These are phyloP conservation scores for Lojkania enalia DNA, from an alignment of 2,329 filamentous ascomycete genomes.

Conservation along the genomic window DNA sequence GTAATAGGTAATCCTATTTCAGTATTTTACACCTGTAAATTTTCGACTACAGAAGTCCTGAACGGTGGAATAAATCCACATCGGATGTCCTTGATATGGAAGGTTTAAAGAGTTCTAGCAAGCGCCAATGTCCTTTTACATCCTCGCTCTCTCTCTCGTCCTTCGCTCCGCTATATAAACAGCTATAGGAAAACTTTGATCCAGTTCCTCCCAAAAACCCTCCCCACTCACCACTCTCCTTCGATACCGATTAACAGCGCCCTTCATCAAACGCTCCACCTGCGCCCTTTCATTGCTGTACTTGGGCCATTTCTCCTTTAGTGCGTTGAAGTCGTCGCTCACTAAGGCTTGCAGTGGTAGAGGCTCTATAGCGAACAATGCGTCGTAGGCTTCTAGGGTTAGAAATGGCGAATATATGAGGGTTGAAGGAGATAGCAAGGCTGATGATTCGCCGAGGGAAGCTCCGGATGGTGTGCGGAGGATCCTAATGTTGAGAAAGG, in stretches of 20 bases:
- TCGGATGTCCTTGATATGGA: too few species aligned
- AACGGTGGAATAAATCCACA: too few species aligned
- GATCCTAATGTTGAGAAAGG: slow-evolving; percentile 22
- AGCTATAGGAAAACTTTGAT: slow-evolving; percentile 35
- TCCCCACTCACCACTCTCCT: slow-evolving; percentile 23
- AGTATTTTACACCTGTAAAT: too few species aligned
- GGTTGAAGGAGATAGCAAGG: slow-evolving; percentile 23
- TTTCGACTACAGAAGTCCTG: too few species aligned
- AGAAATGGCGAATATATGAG: slow-evolving; percentile 36
- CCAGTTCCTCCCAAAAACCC: slow-evolving; percentile 29
- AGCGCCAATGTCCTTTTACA: slow-evolving; percentile 8
- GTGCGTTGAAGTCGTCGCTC: slow-evolving; percentile 33
- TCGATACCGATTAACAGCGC: slow-evolving; percentile 14
- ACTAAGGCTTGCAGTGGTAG: slow-evolving; percentile 20
- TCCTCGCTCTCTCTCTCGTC: slow-evolving; percentile 9
- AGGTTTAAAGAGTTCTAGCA: too few species aligned
- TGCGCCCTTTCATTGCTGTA: slow-evolving; percentile 27
- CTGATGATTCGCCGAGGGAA: slow-evolving; percentile 28
- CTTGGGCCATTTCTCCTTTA: slow-evolving; percentile 35
- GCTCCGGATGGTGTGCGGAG: slow-evolving; percentile 29
- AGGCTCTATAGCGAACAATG: slow-evolving; percentile 7
- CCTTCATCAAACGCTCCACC: slow-evolving; percentile 23
- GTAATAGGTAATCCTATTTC: too few species aligned
- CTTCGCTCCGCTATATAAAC: slow-evolving; percentile 19
- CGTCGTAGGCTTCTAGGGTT: slow-evolving; percentile 27